phyloP scores from a whole-genome alignment of 345 rosid species.

The Streptanthus diversifolius region DNA sequence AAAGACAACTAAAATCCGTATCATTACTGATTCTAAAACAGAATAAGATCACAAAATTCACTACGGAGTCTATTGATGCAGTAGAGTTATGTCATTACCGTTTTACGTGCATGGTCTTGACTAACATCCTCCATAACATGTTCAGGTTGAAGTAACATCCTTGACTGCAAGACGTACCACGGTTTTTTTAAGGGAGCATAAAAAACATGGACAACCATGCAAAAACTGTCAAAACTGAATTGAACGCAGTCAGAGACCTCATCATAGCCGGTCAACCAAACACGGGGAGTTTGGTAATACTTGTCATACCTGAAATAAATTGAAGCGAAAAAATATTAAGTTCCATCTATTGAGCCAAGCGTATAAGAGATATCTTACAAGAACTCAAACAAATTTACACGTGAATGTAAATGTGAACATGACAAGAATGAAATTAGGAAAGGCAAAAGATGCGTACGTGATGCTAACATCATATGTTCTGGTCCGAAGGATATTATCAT shows the following conservation, averaged over 20 bases:
- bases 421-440: neutral
- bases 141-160: conserved; percentile 83
- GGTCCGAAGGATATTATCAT: conserved; percentile 84
- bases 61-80: neutral
- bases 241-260: conserved; percentile 46
- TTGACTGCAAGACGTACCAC: conserved; percentile 50
- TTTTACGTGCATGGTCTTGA: conserved; percentile 90
- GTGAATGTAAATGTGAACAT: neutral
- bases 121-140: conserved; percentile 90
- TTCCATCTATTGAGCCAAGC: neutral
- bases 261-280: conserved; percentile 92
- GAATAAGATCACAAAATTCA: neutral
- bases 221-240: neutral
- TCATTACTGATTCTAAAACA: neutral
- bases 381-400: neutral
- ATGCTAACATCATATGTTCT: conserved; percentile 98
- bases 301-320: conserved; percentile 64
- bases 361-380: neutral
- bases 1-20: neutral
- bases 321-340: neutral
- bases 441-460: conserved; percentile 46
- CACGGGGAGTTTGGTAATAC: conserved; percentile 93
- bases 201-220: neutral
- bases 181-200: neutral
- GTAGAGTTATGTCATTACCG: conserved; percentile 36